phyloP scores from a whole-genome alignment of 2,329 filamentous ascomycete species.

The Colletotrichum siamense region DNA sequence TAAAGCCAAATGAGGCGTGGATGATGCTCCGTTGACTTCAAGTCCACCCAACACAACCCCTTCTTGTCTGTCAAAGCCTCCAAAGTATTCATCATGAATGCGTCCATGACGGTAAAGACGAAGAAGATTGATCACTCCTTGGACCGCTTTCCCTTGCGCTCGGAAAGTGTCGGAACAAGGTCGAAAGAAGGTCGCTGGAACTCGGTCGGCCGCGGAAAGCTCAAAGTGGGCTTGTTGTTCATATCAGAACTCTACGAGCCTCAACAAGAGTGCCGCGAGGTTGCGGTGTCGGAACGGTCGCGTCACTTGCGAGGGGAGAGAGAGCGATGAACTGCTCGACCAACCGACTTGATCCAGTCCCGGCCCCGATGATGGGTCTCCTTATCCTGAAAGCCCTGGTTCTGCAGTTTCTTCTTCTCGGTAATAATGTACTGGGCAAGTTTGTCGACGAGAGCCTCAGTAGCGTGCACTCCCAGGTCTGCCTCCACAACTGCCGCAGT shows the following conservation, averaged over 20 bases:
- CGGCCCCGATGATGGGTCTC: background rate
- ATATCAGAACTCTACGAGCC: accelerated
- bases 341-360: background rate
- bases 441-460: background rate
- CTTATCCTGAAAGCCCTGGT: background rate
- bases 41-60: accelerated
- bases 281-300: background rate
- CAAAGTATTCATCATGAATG: background rate
- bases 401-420: background rate
- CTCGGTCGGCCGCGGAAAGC: background rate
- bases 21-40: background rate
- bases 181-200: background rate
- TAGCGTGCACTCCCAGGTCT: background rate
- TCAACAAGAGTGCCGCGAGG: accelerated
- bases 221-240: background rate
- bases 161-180: background rate
- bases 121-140: background rate
- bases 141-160: background rate
- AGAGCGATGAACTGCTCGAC: background rate
- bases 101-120: background rate
- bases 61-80: accelerated
- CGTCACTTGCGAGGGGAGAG: background rate
- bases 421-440: background rate
- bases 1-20: background rate
- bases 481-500: background rate